Base-by-base conservation (phyloP, 371 early-diverging fungal species). In the Mortierella sp. region DNA sequence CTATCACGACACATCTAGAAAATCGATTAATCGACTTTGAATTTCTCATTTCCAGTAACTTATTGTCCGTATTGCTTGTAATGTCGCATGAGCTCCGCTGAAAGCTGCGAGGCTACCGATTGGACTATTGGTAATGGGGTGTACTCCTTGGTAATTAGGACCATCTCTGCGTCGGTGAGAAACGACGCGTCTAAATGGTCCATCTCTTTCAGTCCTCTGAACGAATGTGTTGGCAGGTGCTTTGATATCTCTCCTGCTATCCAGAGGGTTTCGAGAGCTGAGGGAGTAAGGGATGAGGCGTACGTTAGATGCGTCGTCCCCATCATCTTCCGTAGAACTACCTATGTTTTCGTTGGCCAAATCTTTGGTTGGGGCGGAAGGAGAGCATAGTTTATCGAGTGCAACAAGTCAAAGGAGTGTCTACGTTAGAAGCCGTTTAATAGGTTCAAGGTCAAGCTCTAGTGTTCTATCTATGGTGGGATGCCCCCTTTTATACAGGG, bases 71-170 rank as follows among this genome's bases (percentile, higher is more conserved):
- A 48, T 21, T 67, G 12, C 60, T 28, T 67, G 60, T 67, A 67
- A 7, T 60, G 60, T 25, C 60, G 21, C 46, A 44, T 60, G 4
- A 67, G 53, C 47, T 67, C 60, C 1, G 67, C 67, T 7, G 67
- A 67, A 15, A 67, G 67, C 67, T 67, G 67, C 7, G 67, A 60
- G 4, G 67, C 60, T 14, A 60, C 60, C 29, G 67, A 67, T 53
- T 60, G 51, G n/a, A 67, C 46, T 6, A 67, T 7, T n/a, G 1
- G 60, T 11, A 4, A 25, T 2, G 60, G 60, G 1, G 68, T 48
- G 43, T 53, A 61, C 7, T 60, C 56, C 46, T 56, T 61, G 47
- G 28, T 23, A 26, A 21, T 28, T 29, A 44, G 51, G 46, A 60
- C 11, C 16, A 60, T 44, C 11, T 60, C 56, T 16, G 50, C 48